phyloP scores from a whole-genome alignment of 2,329 filamentous ascomycete species.

The Arthrobotrys megalospora region DNA sequence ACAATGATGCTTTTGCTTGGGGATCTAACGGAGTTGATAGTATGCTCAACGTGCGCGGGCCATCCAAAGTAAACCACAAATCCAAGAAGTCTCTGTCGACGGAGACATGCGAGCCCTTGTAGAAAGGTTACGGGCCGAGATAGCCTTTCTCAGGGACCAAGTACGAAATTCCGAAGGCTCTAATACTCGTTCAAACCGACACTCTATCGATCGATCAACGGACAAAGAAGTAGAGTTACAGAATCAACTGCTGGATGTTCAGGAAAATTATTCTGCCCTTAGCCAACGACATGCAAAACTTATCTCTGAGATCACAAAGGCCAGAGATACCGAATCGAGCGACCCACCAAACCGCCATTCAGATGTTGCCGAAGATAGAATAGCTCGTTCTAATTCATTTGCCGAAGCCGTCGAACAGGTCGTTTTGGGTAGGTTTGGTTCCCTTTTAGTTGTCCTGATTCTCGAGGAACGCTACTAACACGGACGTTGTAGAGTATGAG shows the following conservation, averaged over 20 bases:
- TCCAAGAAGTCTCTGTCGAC: conserved; percentile 90
- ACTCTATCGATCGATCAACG: conserved; percentile 73
- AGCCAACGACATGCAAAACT: conserved; percentile 95
- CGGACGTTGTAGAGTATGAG: conserved; percentile 79
- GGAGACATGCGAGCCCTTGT: conserved; percentile 94
- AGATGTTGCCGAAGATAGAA: conserved; percentile 85
- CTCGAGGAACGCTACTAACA: conserved; percentile 3
- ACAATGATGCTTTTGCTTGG: conserved; percentile 1
- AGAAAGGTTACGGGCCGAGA: conserved; percentile 91
- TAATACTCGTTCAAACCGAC: conserved; percentile 76
- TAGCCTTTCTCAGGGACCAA: conserved; percentile 93
- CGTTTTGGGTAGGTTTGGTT: conserved; percentile 72
- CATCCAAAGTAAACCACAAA: conserved; percentile 97
- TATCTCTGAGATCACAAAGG: conserved; percentile 92
- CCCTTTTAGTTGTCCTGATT: neutral
- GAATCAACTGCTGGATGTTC: conserved; percentile 90
- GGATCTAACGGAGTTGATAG: conserved; percentile 67
- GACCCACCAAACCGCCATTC: conserved; percentile 74
- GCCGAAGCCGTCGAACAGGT: conserved; percentile 96
- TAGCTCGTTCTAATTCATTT: conserved; percentile 96
- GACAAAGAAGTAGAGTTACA: conserved; percentile 92
- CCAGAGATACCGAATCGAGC: conserved; percentile 78
- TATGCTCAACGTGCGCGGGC: conserved; percentile 96
- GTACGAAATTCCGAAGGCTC: conserved; percentile 84
- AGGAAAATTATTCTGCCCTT: conserved; percentile 93